Evolutionary conservation across 257 asterid species (phyloP), one percentile per base, ranked within the genome.

Genomic region (Asclepias syriaca): DNA sequence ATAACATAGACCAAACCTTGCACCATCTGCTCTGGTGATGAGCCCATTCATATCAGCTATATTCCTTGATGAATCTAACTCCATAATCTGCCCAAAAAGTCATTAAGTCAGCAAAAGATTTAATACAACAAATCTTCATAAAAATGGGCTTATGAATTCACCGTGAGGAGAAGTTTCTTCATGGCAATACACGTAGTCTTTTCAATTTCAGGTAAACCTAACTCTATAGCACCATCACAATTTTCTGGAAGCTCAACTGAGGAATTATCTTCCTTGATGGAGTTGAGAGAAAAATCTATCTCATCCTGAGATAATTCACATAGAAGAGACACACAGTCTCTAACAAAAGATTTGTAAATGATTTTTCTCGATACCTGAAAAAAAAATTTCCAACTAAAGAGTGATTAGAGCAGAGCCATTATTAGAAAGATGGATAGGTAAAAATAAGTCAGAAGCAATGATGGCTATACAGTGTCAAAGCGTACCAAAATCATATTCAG

Each of bases 321-420:
- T 77, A 85, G 76, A 71, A 84, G 57, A 53, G 78, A 84, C 75
- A 94, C 56, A 73, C 87, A 84, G 75, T 88, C 92, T 87, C 85
- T 85, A 29, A 88, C 74, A 18, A 94, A 83, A 68, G 77, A 80
- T 83, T 88, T 94, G 85, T 85, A 87, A 16, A 77, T 65, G 48
- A 87, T 78, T 80, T 87, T 94, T 80, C 99, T 89, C 43, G 99
- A 88, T 21, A 92, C 97, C 99, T 94, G 95, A 65, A 79, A 82
- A 77, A 46, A 66, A 59, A 56, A 68, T 67, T 34, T 1, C 69
- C 2, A 22, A 59, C 15, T 24, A 18, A 53, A 46, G 50, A 39
- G 49, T 14, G 64, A 15, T 68, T 4, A 12, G 59, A 68, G 59
- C 59, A 12, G 59, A 68, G 59, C 46, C 60, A 60, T 27, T 24